phyloP scores from a whole-genome alignment of 495 filamentous ascomycete species.

The Pseudotulostoma volvatum region DNA sequence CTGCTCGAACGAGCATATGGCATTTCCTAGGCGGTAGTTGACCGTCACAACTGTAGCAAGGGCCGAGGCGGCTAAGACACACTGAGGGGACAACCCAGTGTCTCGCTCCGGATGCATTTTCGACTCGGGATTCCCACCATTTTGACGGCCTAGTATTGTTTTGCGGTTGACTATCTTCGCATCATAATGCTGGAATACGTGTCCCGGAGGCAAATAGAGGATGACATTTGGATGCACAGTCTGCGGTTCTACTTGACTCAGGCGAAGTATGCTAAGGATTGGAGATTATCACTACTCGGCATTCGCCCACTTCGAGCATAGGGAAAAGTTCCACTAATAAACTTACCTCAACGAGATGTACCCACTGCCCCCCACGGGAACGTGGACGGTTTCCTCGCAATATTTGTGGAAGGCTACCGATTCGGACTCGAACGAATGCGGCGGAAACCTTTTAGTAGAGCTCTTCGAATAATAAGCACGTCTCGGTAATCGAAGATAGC shows the following conservation, averaged over 20 bases:
- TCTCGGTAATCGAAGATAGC: not conserved
- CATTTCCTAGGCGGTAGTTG: slow-evolving; percentile 29
- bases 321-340: not conserved
- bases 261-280: slow-evolving; percentile 14
- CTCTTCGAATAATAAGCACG: not conserved
- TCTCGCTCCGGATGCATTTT: not conserved
- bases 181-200: slow-evolving; percentile 13
- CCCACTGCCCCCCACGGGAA: slow-evolving; percentile 23
- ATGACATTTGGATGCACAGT: slow-evolving; percentile 22
- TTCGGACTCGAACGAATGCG: too few relatives aligned
- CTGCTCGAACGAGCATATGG: slow-evolving; percentile 9
- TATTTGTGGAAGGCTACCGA: not conserved
- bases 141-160: slow-evolving; percentile 8
- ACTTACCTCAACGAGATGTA: slow-evolving; percentile 16
- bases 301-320: not conserved
- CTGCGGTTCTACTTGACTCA: not conserved
- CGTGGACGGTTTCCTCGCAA: slow-evolving; percentile 3
- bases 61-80: slow-evolving; percentile 14
- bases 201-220: slow-evolving; percentile 24
- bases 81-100: slow-evolving; percentile 5
- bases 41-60: slow-evolving; percentile 24
- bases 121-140: slow-evolving; percentile 17
- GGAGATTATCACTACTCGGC: not conserved
- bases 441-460: not conserved
- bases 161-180: not conserved